Evolutionary conservation across 2,329 filamentous ascomycete genomes (phyloP).

Genomic region (Arthrobotrys megalospora): DNA sequence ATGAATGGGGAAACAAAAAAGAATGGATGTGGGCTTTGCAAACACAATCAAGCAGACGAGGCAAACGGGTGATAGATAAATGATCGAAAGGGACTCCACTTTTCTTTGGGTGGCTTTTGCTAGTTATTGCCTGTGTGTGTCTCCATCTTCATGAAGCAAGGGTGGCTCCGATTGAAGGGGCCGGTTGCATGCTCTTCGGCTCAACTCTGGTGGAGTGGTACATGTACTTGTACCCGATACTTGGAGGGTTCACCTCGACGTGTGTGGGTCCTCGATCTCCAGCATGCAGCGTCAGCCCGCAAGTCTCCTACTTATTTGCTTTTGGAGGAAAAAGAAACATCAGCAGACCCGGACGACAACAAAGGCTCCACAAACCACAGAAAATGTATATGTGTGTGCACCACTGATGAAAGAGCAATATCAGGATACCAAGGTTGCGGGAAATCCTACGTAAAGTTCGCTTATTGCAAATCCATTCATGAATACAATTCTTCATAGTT

Average conservation of each 20-base stretch:
- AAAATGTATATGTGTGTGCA: background rate
- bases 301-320: conserved; percentile 20
- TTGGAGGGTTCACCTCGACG: conserved; percentile 8
- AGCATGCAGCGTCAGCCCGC: conserved; percentile 27
- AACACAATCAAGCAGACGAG: conserved; percentile 26
- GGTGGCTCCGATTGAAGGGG: conserved; percentile 34
- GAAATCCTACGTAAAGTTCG: background rate
- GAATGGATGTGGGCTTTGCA: conserved; percentile 30
- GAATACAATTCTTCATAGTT: background rate
- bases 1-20: conserved; percentile 45
- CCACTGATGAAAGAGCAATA: conserved; percentile 6
- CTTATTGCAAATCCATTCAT: background rate
- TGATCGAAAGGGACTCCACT: conserved; percentile 35
- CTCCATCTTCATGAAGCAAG: conserved; percentile 41
- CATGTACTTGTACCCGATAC: conserved; percentile 40
- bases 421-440: conserved; percentile 8
- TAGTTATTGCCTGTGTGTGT: conserved; percentile 23
- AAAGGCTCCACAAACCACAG: conserved; percentile 9
- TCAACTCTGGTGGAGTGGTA: conserved; percentile 31
- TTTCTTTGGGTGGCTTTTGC: conserved; percentile 32
- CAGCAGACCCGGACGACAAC: conserved; percentile 7
- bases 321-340: conserved; percentile 26
- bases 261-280: conserved; percentile 27
- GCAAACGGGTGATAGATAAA: conserved; percentile 38
- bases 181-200: conserved; percentile 7